phyloP scores from a whole-genome alignment of 768 basidiomycete species.

The Pholiota conissans region DNA sequence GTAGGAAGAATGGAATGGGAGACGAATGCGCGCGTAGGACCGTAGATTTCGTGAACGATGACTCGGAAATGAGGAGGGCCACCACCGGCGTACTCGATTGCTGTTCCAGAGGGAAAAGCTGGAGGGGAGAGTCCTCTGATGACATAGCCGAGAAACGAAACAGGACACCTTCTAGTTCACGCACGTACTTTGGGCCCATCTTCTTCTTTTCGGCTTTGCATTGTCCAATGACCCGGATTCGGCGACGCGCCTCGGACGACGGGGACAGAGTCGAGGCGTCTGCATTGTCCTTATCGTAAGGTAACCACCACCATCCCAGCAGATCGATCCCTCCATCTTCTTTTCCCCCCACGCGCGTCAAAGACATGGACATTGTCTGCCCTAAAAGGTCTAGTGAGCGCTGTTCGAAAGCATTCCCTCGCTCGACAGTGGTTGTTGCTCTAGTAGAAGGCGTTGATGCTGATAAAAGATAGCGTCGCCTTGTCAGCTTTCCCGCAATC shows the following conservation, averaged over 20 bases:
- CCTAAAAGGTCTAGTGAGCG: slow-evolving; percentile 63
- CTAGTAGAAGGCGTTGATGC: not conserved
- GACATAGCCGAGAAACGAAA: slow-evolving; percentile 40
- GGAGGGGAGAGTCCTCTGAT: not conserved
- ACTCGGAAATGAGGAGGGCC: slow-evolving; percentile 81
- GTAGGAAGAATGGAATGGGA: slow-evolving; percentile 72
- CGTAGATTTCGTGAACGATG: slow-evolving; percentile 73
- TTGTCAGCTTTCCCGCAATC: not conserved
- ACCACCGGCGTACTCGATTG: slow-evolving; percentile 41
- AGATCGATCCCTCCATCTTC: slow-evolving; percentile 91
- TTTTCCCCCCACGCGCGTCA: slow-evolving; percentile 78
- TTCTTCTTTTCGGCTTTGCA: slow-evolving; percentile 92
- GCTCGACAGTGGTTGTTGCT: slow-evolving; percentile 58
- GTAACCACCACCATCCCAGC: slow-evolving; percentile 90
- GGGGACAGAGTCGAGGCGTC: not conserved
- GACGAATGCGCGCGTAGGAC: slow-evolving; percentile 73
- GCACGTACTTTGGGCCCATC: slow-evolving; percentile 73
- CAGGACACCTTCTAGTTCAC: slow-evolving; percentile 91
- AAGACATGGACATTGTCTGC: slow-evolving; percentile 73
- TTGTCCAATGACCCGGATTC: slow-evolving; percentile 79
- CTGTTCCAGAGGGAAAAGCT: slow-evolving; percentile 4
- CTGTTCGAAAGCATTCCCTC: slow-evolving; percentile 76
- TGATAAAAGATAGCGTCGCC: not conserved
- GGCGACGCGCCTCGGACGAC: slow-evolving; percentile 31
- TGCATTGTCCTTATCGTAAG: slow-evolving; percentile 6